Percentiles rank a stretch among this genome's conserved stretches.
phyloP scores from a whole-genome alignment of 2,329 filamentous ascomycete species.

The Microcyclospora tardicrescens region DNA sequence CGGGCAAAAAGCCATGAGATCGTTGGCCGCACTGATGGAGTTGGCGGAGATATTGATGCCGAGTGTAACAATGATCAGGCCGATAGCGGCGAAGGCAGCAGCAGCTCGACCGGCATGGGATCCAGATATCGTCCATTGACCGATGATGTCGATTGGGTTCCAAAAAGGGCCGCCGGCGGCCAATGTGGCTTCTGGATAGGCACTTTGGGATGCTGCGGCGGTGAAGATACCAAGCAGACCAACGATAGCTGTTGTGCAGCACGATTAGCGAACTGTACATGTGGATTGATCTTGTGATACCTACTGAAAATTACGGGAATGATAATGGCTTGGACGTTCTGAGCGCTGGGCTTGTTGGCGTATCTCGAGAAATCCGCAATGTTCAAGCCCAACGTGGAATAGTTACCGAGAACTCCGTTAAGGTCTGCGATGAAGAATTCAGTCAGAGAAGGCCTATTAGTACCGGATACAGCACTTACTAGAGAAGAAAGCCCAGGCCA shows the following conservation, averaged over 20 bases:
- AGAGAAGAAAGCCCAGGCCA: constrained; percentile 18
- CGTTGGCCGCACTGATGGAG: constrained; percentile 41
- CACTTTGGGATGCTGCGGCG: constrained; percentile 40
- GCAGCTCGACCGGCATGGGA: constrained; percentile 14
- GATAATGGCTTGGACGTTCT: constrained; percentile 20
- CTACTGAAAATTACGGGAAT: constrained; percentile 33
- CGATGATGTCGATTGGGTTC: constrained; percentile 25
- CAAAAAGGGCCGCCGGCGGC: constrained; percentile 32
- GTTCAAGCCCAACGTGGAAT: constrained; percentile 22
- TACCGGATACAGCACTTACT: constrained; percentile 3
- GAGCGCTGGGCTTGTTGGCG: constrained; percentile 16
- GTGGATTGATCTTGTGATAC: constrained; percentile 25
- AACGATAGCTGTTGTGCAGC: constrained; percentile 20
- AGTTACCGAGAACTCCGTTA: constrained; percentile 19
- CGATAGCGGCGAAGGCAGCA: constrained; percentile 16
- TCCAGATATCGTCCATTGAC: constrained; percentile 14
- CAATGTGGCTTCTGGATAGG: constrained; percentile 21
- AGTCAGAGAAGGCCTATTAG: constrained; percentile 16
- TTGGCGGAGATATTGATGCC: constrained; percentile 42
- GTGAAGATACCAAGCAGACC: constrained; percentile 45
- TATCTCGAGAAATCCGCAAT: constrained; percentile 24
- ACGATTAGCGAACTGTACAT: constrained; percentile 13
- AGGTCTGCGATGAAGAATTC: constrained; percentile 7
- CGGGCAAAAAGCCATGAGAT: constrained; percentile 39
- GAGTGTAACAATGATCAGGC: constrained; percentile 40